Percentiles rank a stretch among this genome's conserved stretches.
These are phyloP conservation scores for Wallacemonas sp. DNA, from an alignment of 208 protist species.

Conservation along the genomic window DNA sequence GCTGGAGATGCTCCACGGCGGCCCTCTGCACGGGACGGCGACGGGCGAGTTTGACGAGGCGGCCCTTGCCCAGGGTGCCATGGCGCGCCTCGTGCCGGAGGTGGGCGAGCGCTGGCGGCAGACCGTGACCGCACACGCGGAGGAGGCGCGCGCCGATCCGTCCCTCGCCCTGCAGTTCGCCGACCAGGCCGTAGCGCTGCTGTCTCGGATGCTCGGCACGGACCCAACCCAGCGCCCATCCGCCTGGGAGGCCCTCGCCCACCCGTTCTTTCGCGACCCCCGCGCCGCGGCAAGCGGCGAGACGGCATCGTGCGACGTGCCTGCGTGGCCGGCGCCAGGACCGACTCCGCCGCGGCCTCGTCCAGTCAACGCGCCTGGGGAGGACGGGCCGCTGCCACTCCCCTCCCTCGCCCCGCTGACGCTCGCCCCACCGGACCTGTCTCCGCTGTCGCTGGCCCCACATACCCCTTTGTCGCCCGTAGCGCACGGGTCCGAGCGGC, in stretches of 20 bases:
- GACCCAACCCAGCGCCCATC: slow-evolving; percentile 56
- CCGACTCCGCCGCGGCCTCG: too few species aligned
- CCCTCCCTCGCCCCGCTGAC: too few species aligned
- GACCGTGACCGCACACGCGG: neutral
- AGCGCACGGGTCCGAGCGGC: too few species aligned
- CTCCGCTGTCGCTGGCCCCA: neutral
- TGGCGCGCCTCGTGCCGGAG: neutral
- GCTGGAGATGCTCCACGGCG: slow-evolving; percentile 73
- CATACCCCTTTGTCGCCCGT: too few species aligned
- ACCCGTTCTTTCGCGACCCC: slow-evolving; percentile 52
- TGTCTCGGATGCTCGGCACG: slow-evolving; percentile 57
- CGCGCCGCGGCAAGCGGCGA: neutral
- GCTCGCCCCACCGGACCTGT: too few species aligned
- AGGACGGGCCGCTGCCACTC: too few species aligned
- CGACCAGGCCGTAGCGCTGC: slow-evolving; percentile 40
- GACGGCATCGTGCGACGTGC: slow-evolving; percentile 1
- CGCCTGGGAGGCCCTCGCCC: slow-evolving; percentile 58
- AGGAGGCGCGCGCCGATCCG: neutral
- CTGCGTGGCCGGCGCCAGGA: slow-evolving; percentile 22
- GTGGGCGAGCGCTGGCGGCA: neutral
- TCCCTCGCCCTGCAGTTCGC: neutral
- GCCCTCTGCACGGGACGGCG: slow-evolving; percentile 40
- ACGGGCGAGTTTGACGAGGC: slow-evolving; percentile 1
- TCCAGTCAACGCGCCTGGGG: too few species aligned
- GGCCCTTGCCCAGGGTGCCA: neutral